phyloP scores from a whole-genome alignment of 176 grass and related monocot genomes.

The Oryza meridionalis region DNA sequence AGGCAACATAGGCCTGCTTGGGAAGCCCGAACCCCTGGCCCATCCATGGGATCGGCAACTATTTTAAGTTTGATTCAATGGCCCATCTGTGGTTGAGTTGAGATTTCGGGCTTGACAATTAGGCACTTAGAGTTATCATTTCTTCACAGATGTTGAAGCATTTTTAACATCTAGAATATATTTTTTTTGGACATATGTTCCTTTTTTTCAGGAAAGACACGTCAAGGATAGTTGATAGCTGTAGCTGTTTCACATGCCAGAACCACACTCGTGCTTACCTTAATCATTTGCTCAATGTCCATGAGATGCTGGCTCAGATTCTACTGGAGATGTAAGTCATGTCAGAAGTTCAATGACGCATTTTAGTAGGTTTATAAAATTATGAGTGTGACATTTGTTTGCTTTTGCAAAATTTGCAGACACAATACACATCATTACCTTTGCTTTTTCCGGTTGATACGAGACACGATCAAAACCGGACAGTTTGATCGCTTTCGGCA shows the following conservation, averaged over 20 bases:
- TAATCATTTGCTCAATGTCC: constrained; percentile 89
- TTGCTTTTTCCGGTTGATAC: constrained; percentile 70
- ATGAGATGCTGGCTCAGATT: constrained; percentile 96
- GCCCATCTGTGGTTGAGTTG: not conserved
- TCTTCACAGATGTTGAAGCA: not conserved
- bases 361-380: constrained; percentile 19
- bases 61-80: not conserved
- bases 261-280: constrained; percentile 95
- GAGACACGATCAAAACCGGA: constrained; percentile 62
- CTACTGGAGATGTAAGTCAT: constrained; percentile 93
- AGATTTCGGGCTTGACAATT: not conserved
- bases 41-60: not conserved
- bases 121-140: not conserved
- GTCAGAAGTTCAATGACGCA: not conserved
- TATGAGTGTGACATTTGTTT: not conserved
- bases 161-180: not conserved
- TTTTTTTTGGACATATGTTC: constrained; percentile 26
- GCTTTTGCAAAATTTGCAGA: constrained; percentile 54
- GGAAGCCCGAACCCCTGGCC: not conserved
- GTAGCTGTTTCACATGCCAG: constrained; percentile 87
- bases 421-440: constrained; percentile 96
- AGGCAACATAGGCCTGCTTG: not conserved
- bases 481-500: constrained; percentile 63
- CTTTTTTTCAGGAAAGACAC: constrained; percentile 75
- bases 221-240: constrained; percentile 66